These are phyloP conservation scores for Termitomyces sp. DNA, from an alignment of 768 basidiomycete species.

Conservation along the genomic window DNA sequence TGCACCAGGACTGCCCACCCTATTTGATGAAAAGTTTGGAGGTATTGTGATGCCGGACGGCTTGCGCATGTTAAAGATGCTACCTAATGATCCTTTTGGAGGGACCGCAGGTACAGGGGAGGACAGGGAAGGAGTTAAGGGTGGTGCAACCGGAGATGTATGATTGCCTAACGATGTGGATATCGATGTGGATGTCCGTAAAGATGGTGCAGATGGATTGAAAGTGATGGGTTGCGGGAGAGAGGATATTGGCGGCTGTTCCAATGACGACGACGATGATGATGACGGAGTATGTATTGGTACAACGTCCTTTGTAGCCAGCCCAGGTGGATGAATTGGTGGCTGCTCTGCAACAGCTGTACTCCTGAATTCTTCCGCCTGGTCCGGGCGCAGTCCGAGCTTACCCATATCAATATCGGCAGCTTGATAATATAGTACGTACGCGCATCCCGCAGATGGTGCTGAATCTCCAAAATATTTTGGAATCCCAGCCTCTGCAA, in stretches of 20 bases:
- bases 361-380: constrained; percentile 3
- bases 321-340: constrained; percentile 7
- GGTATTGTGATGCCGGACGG: constrained; percentile 10
- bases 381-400: constrained; percentile 52
- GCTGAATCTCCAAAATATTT: constrained; percentile 89
- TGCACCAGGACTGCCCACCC: not conserved
- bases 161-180: constrained; percentile 12
- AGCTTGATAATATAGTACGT: constrained; percentile 96
- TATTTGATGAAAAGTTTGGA: not conserved
- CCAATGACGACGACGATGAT: constrained; percentile 2
- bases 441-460: constrained; percentile 76
- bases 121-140: constrained; percentile 3
- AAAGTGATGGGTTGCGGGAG: not conserved
- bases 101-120: not conserved
- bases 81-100: constrained; percentile 1
- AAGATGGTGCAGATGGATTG: not conserved
- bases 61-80: constrained; percentile 15
- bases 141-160: not conserved
- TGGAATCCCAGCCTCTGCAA: constrained; percentile 85
- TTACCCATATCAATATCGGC: constrained; percentile 73
- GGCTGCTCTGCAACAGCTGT: not conserved
- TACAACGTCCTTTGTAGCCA: constrained; percentile 6
- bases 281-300: constrained; percentile 5
- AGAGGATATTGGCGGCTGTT: not conserved
- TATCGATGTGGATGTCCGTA: constrained; percentile 12